A percentile compares a stretch with the other conserved stretches of the same genome.
phyloP scores from a whole-genome alignment of 169 alveolate species.

The Eimeria praecox region DNA sequence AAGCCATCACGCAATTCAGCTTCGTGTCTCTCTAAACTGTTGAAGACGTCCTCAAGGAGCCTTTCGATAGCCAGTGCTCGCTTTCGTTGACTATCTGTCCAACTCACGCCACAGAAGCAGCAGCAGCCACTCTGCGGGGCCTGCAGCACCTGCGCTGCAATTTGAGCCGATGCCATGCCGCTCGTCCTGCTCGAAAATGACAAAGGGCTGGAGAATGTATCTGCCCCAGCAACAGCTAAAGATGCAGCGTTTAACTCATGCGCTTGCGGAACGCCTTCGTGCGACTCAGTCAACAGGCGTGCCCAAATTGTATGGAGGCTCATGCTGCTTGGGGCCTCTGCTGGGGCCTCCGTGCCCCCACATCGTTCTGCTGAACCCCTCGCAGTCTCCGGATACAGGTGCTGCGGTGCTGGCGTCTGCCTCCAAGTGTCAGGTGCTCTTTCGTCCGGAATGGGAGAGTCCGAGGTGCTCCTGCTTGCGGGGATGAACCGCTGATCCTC shows the following conservation, averaged over 20 bases:
- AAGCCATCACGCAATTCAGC: not conserved
- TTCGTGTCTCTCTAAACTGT: not conserved
- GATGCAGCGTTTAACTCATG: not conserved
- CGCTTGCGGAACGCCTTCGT: not conserved
- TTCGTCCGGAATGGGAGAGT: conserved; percentile 47
- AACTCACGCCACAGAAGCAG: conserved; percentile 23
- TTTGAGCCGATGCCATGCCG: not conserved
- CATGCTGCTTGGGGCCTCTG: not conserved
- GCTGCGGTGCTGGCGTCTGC: conserved; percentile 30
- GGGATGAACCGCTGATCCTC: not conserved
- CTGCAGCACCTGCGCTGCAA: conserved; percentile 7
- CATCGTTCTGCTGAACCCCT: not conserved
- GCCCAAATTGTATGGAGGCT: conserved; percentile 41
- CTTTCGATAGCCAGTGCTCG: conserved; percentile 24
- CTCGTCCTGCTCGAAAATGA: not conserved
- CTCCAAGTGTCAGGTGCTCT: conserved; percentile 37
- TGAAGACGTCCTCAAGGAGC: not conserved
- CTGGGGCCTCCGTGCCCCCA: not conserved
- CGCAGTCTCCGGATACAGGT: conserved; percentile 18
- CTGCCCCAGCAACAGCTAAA: not conserved
- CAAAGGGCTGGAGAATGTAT: not conserved
- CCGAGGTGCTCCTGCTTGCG: not conserved
- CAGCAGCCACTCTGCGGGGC: conserved; percentile 31
- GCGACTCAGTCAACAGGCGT: conserved; percentile 28
- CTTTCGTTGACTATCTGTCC: conserved; percentile 27